Conservation (phyloP, 345 rosid genomes). For the Cardamine occulta region DNA sequence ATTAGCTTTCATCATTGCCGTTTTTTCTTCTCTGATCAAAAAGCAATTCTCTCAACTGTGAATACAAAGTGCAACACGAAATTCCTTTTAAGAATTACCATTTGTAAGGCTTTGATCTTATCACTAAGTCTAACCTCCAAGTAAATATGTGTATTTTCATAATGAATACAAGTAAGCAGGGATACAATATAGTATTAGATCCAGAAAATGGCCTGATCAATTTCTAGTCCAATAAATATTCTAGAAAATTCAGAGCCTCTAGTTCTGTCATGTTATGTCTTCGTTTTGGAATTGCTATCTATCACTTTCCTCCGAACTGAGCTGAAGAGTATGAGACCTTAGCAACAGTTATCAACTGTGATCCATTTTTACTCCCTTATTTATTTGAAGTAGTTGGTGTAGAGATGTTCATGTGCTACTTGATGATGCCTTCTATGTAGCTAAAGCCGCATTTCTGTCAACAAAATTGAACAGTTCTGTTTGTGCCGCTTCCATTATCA, state of each 20-base stretch:
- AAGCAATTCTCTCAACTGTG: not conserved
- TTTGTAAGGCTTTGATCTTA: too few species aligned
- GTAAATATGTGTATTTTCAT: not conserved
- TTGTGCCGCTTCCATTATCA: constrained; percentile 82
- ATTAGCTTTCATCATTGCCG: not conserved
- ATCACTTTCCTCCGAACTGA: constrained; percentile 3
- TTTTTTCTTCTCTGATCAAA: not conserved
- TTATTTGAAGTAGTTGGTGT: constrained; percentile 12
- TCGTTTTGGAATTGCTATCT: constrained; percentile 1
- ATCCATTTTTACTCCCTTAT: not conserved
- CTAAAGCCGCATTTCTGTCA: constrained; percentile 39
- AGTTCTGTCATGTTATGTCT: not conserved
- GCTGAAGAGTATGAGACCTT: not conserved
- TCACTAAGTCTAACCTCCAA: too few species aligned
- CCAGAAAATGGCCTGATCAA: not conserved
- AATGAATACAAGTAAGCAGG: not conserved
- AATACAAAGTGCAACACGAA: too few species aligned
- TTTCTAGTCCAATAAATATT: not conserved
- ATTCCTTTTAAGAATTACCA: too few species aligned
- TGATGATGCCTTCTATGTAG: constrained; percentile 1
- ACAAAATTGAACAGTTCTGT: constrained; percentile 55
- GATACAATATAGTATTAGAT: not conserved
- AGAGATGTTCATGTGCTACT: not conserved
- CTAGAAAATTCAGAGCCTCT: not conserved
- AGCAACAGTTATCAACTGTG: constrained; percentile 9